Base-by-base conservation (phyloP, 1,139 yeast genomes). In the Wickerhamomyces sp. region DNA sequence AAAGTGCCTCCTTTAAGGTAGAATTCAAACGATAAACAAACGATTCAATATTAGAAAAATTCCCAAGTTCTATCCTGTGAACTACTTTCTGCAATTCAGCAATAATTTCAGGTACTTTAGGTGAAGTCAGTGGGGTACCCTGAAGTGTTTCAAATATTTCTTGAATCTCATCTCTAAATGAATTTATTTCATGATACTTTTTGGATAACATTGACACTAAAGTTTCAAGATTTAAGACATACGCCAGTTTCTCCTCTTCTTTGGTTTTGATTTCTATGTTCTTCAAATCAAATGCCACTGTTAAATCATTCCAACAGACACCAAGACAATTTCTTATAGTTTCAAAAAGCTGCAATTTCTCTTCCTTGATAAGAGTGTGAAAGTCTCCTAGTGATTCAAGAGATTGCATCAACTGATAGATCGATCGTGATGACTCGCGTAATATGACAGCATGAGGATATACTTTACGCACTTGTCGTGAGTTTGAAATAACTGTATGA, bases 401-500 rank as follows among this genome's bases (percentile, higher is more conserved):
- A 0, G 42, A 42, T 2, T 32, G 21, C 15, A 61, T 35, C 1
- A 62, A 43, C 7, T 49, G 44, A 19, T 54, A 43, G 29, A 70
- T 53, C 3, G 65, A 60, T 9, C 62, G 57, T 16, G 79, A 36
- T 2, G 73, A 64, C 45, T 85, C 94, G 9, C 62, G 58, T 13
- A 87, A 52, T 13, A 73, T 68, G 1, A 71, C 65, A 0, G 87
- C 81, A 44, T 74, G 70, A 0, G 90, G 89, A 36, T 77, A 72
- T 0, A 83, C 56, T 25, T 70, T 65, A 39, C 70, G 68, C 34
- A 64, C 75, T 43, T 58, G 72, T 55, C 66, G 69, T 31, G 74
- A 72, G 42, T 59, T 70, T 46, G 60, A 64, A 31, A 59, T 49
- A 7, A 79, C 47, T 7, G 64, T 46, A 40, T 68, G 73, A 0